Percentiles rank a stretch among this genome's conserved stretches.
Conservation (phyloP, 257 asterid species). For the Salvia splendens region DNA sequence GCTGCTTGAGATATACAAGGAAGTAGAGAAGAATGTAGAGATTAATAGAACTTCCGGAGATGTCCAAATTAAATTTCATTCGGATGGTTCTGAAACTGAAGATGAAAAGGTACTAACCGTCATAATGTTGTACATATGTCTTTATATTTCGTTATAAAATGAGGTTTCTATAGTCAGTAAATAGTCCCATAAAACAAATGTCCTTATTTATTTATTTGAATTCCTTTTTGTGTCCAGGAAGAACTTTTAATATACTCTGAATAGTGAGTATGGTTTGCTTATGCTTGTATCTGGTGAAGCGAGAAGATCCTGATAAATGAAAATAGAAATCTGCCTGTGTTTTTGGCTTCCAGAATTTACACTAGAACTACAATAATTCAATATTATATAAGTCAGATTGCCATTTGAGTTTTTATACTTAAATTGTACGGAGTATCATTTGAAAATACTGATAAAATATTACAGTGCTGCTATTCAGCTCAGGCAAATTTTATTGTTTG, state of each 20-base stretch:
- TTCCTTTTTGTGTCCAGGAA: no score
- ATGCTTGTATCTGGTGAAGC: no score
- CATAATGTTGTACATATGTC: no score
- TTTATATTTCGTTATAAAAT: neutral
- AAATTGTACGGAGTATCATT: neutral
- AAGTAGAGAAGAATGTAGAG: slow-evolving; percentile 73
- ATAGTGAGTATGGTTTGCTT: neutral
- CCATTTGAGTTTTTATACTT: neutral
- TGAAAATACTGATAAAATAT: neutral
- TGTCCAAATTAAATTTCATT: slow-evolving; percentile 63
- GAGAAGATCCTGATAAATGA: no score
- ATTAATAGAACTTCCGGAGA: slow-evolving; percentile 78
- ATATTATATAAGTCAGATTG: no score
- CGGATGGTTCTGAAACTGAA: slow-evolving; percentile 49
- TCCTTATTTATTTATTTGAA: no score
- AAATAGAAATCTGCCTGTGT: no score
- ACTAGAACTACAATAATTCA: no score
- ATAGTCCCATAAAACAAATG: no score
- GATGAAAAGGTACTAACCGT: slow-evolving; percentile 47
- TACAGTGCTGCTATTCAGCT: neutral
- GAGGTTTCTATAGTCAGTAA: no score
- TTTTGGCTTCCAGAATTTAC: neutral
- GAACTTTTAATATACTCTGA: neutral
- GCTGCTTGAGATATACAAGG: slow-evolving; percentile 83
- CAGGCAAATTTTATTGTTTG: neutral